Evolutionary conservation across 2,329 filamentous ascomycete species (phyloP).

Genomic region (Cryphonectria japonica): DNA sequence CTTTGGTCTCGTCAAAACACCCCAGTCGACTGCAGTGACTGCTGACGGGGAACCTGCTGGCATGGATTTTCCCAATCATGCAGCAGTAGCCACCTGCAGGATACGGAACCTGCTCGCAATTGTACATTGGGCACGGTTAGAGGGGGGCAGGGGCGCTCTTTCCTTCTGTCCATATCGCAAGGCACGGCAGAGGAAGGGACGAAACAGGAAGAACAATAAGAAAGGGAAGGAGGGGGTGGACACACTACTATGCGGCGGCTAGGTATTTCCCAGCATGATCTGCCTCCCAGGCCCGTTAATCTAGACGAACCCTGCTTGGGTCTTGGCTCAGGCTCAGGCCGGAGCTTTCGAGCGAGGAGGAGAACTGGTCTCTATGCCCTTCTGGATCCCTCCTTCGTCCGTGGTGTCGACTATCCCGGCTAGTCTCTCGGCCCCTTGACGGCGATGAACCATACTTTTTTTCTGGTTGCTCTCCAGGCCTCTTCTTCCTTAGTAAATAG

Average conservation of each 20-base stretch:
- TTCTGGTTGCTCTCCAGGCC: constrained; percentile 9
- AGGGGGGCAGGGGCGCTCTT: neutral
- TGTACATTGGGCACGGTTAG: neutral
- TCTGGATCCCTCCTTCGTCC: constrained; percentile 18
- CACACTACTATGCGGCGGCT: constrained; percentile 7
- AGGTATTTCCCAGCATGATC: constrained; percentile 21
- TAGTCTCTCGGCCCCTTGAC: constrained; percentile 19
- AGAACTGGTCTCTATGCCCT: neutral
- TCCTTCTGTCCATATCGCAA: neutral
- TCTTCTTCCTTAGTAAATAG: constrained; percentile 7
- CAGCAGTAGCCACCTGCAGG: neutral
- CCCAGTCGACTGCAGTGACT: neutral
- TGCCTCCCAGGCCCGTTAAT: constrained; percentile 7
- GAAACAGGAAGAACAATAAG: neutral
- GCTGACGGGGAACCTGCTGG: neutral
- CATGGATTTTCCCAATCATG: constrained; percentile 9
- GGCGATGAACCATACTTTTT: constrained; percentile 25
- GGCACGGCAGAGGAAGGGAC: neutral
- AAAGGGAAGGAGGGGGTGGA: neutral
- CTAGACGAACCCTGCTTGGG: constrained; percentile 8
- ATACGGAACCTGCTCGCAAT: constrained; percentile 18
- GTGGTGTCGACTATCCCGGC: constrained; percentile 23
- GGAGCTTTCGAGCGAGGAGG: neutral
- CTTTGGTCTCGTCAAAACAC: neutral
- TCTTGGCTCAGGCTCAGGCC: constrained; percentile 11